These are phyloP conservation scores for Gaertneriomyces semiglobifer DNA, from an alignment of 192 early-diverging fungal species.

Conservation along the genomic window DNA sequence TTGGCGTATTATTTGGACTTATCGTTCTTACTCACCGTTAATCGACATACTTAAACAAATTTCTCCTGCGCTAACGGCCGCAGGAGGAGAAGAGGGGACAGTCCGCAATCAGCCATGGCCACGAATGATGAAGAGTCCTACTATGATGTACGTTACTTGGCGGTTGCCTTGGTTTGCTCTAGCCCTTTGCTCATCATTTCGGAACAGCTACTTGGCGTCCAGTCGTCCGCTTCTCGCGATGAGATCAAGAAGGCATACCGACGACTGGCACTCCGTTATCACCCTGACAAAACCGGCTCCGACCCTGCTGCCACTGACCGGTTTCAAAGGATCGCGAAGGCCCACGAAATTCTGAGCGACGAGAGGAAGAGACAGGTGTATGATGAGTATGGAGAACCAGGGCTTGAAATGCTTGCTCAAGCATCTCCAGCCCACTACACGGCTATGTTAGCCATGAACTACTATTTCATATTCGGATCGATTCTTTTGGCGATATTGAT, in stretches of 20 bases:
- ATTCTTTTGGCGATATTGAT: slow-evolving; percentile 60
- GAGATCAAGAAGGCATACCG: slow-evolving; percentile 24
- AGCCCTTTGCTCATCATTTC: too few species aligned
- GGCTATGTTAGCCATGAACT: slow-evolving; percentile 40
- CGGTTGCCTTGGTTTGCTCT: too few species aligned
- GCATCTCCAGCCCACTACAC: slow-evolving; percentile 45
- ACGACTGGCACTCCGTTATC: slow-evolving; percentile 52
- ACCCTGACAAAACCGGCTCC: slow-evolving; percentile 66
- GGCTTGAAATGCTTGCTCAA: neutral
- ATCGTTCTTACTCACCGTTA: too few species aligned
- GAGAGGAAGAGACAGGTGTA: slow-evolving; percentile 83
- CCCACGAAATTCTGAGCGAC: slow-evolving; percentile 71
- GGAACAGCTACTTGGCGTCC: neutral
- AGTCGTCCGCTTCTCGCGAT: neutral
- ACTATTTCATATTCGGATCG: slow-evolving; percentile 35
- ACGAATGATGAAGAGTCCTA: too few species aligned
- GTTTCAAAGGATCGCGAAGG: slow-evolving; percentile 83
- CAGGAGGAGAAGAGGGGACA: too few species aligned
- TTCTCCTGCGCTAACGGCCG: too few species aligned
- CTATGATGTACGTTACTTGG: too few species aligned
- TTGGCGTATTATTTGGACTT: too few species aligned
- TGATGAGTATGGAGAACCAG: slow-evolving; percentile 65
- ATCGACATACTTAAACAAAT: too few species aligned
- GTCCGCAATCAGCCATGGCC: too few species aligned
- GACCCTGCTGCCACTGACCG: slow-evolving; percentile 48